A percentile compares a stretch with the other conserved stretches of the same genome.
Conservation (phyloP, 2,329 filamentous ascomycete genomes). For the Sporothrix sp. region DNA sequence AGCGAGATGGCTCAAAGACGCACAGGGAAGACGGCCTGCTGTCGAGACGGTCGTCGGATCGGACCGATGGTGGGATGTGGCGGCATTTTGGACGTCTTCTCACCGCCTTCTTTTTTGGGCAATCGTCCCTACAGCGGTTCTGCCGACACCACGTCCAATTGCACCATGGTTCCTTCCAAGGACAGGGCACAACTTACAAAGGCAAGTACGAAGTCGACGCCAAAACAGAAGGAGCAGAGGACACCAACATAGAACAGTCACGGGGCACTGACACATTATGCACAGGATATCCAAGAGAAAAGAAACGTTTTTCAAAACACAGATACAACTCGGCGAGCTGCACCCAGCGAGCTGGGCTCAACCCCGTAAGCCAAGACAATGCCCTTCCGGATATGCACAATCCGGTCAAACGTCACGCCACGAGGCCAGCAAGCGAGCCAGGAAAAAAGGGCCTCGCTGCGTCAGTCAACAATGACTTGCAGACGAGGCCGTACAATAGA, state of each 20-base stretch:
- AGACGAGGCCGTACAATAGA: neutral
- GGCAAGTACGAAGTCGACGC: no score
- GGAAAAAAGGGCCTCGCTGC: neutral
- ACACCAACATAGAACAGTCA: no score
- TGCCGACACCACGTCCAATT: neutral
- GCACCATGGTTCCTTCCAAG: neutral
- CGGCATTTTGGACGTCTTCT: neutral
- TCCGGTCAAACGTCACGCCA: neutral
- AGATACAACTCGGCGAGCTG: no score
- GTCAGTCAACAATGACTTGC: neutral
- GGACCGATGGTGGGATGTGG: constrained; percentile 1
- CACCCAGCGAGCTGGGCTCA: neutral
- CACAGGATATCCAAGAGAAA: neutral
- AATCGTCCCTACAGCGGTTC: neutral
- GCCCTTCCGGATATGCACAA: neutral
- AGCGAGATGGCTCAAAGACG: no score
- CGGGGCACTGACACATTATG: no score
- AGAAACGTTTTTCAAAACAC: neutral
- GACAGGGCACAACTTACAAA: neutral
- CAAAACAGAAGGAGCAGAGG: no score
- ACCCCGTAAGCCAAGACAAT: constrained; percentile 3
- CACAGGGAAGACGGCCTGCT: no score
- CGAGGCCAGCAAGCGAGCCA: neutral
- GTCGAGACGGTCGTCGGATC: neutral
- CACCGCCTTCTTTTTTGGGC: constrained; percentile 4